Evolutionary conservation across 2,329 filamentous ascomycete species (phyloP).

Genomic region (Aspergillus arachidicola): DNA sequence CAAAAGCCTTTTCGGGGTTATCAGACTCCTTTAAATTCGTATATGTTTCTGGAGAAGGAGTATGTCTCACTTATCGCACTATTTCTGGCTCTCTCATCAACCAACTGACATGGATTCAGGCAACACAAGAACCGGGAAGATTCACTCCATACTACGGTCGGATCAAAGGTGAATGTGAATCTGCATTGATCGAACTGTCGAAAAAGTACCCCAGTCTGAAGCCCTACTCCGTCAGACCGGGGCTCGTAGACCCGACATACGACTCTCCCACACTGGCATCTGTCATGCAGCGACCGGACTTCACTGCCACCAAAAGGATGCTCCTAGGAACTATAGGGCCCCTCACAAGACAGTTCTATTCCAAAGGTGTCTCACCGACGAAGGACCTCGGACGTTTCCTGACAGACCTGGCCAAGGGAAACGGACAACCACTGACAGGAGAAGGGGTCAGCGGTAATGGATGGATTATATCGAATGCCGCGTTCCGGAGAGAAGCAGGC

Average conservation of each 20-base stretch:
- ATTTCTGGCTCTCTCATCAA: background rate
- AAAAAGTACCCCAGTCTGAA: constrained; percentile 49
- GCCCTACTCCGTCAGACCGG: constrained; percentile 62
- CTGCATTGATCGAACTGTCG: constrained; percentile 57
- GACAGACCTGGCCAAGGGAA: constrained; percentile 47
- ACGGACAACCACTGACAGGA: constrained; percentile 8
- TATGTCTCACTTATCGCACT: background rate
- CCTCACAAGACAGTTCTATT: background rate
- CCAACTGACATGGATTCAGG: constrained; percentile 7
- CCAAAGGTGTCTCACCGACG: constrained; percentile 45
- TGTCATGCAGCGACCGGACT: constrained; percentile 26
- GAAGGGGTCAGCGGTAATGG: constrained; percentile 12
- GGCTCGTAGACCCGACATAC: constrained; percentile 55
- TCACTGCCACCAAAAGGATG: constrained; percentile 25
- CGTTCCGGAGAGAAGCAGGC: constrained; percentile 13
- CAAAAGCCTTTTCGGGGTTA: constrained; percentile 59
- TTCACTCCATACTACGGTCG: constrained; percentile 62
- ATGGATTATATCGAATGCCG: constrained; percentile 16
- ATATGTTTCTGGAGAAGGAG: constrained; percentile 63
- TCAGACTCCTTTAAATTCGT: constrained; percentile 67
- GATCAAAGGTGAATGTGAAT: constrained; percentile 70
- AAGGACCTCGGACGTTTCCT: constrained; percentile 51
- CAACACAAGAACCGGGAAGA: constrained; percentile 49
- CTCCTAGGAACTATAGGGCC: constrained; percentile 16
- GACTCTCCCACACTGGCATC: constrained; percentile 45